Conservation (phyloP, 176 grass and related monocot genomes). For the Oryza longistaminata region DNA sequence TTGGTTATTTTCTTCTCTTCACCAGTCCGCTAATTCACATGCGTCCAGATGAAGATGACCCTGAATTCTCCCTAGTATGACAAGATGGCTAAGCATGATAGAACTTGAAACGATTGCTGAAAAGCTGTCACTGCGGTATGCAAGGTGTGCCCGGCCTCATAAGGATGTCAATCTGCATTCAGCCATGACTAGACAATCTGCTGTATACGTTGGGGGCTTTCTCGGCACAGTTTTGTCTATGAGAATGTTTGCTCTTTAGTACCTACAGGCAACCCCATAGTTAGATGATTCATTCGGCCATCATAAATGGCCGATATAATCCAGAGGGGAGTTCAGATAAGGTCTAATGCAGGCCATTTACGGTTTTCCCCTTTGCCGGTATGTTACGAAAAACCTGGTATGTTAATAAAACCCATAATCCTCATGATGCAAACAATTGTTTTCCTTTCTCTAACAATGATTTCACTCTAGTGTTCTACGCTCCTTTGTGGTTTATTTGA, state of each 20-base stretch:
- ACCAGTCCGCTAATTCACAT: constrained; percentile 62
- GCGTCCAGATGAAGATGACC: constrained; percentile 9
- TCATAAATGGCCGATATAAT: not conserved
- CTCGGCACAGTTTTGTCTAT: constrained; percentile 32
- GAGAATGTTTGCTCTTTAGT: not conserved
- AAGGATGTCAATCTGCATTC: not conserved
- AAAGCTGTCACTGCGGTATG: not conserved
- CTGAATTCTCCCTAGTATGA: constrained; percentile 22
- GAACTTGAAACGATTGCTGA: not conserved
- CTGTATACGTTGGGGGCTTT: constrained; percentile 17
- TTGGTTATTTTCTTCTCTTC: constrained; percentile 99
- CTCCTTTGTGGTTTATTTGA: not conserved
- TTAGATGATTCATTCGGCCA: not conserved
- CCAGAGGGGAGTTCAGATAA: not conserved
- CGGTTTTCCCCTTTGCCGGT: not conserved
- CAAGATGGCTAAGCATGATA: constrained; percentile 23
- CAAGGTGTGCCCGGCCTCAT: not conserved
- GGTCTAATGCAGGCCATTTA: not conserved
- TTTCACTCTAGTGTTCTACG: not conserved
- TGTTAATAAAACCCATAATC: not conserved
- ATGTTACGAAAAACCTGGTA: constrained; percentile 4
- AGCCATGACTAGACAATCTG: not conserved
- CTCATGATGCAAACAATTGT: not conserved
- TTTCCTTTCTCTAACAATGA: not conserved
- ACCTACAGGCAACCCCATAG: not conserved